Base-by-base conservation (phyloP, 345 rosid species). In the Eucalyptus caleyi region DNA sequence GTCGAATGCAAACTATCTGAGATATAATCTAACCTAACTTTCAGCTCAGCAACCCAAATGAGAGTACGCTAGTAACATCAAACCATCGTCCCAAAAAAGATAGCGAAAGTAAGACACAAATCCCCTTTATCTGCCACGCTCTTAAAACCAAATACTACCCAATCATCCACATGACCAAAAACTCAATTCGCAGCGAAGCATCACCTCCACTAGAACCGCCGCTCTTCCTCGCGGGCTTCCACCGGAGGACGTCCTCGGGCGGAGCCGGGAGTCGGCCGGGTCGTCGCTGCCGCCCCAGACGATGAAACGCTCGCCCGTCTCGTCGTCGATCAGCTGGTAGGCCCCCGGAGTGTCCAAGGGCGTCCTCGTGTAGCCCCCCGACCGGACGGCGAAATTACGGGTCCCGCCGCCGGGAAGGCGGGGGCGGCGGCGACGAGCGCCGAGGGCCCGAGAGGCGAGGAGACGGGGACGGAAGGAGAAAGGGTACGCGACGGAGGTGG, bases 261-360 rank as follows among this genome's bases (percentile, higher is more conserved):
- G 94, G 93, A 51, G 87, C 59, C 37, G 83, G 85, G 91, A 65
- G 86, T 86, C 90, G 69, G 14, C 89, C 86, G 91, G 92, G 59
- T 89, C 90, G 19, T 90, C 93, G 65, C 67, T 62, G 83, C 88
- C 94, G 19, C 93, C 94, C 93, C 93, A 91, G 50, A 94, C 92
- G 34, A 94, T 91, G 91, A 94, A 91, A 34, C 94, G 93, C 37
- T 94, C 94, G 2, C 94, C 95, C 24, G 92, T 93, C 67, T 91
- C 91, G 9, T 95, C 92, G 91, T 93, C 89, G 37, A 91, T 77
- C 40, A 92, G 92, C 72, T 91, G 90, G 65, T 88, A 91, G 44
- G 95, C 94, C 53, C 93, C 90, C 23, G 93, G 65, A 56, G 94
- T 90, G 87, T 92, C 93, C 91, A 94, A 21, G 32, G 95, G 92